A percentile compares a stretch with the other conserved stretches of the same genome.
These are phyloP conservation scores for Clavispora vitiphila DNA, from an alignment of 805 yeast genomes.

Conservation along the genomic window DNA sequence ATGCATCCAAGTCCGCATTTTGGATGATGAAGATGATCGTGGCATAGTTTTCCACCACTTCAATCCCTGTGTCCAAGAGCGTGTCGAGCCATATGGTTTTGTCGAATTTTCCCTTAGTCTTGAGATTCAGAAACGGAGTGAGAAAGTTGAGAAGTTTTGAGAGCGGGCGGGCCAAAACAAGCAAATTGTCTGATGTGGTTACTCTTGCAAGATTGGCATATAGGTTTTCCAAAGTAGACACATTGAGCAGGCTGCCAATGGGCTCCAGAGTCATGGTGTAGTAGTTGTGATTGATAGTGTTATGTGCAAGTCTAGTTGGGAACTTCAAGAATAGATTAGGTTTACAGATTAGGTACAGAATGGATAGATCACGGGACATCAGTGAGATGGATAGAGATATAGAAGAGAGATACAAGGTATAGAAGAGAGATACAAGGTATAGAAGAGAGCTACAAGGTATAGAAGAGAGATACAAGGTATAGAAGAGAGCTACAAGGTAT, in stretches of 20 bases:
- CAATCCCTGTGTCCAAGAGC: slow-evolving; percentile 1
- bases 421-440: too few relatives aligned
- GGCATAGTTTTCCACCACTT: slow-evolving; percentile 4
- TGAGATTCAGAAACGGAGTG: slow-evolving; percentile 51
- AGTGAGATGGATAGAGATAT: too few relatives aligned
- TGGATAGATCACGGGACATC: too few relatives aligned
- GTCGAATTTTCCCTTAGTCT: slow-evolving; percentile 43
- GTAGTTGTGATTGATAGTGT: not conserved
- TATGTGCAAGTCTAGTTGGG: not conserved
- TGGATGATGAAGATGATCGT: not conserved
- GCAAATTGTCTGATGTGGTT: slow-evolving; percentile 19
- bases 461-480: too few relatives aligned
- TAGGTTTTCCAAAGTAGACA: slow-evolving; percentile 17
- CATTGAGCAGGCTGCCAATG: slow-evolving; percentile 13
- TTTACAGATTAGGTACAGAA: too few relatives aligned
- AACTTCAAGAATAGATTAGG: too few relatives aligned
- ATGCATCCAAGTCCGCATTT: slow-evolving; percentile 1
- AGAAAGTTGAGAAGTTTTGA: slow-evolving; percentile 48
- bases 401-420: too few relatives aligned
- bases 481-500: too few relatives aligned
- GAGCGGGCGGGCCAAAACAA: slow-evolving; percentile 41
- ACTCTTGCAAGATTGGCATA: slow-evolving; percentile 18
- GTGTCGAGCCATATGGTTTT: slow-evolving; percentile 11
- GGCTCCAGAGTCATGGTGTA: slow-evolving; percentile 1
- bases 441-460: too few relatives aligned